Base-by-base conservation (phyloP, 164 flowering plant species). In the Euptelea pleiosperma region DNA sequence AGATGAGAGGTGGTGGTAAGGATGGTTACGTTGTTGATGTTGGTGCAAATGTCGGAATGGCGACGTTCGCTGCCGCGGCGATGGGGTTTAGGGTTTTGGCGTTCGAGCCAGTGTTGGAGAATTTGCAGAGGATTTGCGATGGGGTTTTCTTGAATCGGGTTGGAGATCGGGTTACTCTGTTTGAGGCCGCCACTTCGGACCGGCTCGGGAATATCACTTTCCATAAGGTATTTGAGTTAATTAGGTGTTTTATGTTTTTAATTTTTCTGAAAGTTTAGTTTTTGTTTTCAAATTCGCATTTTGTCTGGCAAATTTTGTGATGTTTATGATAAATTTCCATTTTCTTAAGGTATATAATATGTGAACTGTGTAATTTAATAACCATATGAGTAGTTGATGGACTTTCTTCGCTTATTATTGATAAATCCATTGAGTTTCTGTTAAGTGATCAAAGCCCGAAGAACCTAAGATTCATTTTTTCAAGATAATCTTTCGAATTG, bases 41-140 rank as follows among this genome's bases (percentile, higher is more conserved):
- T 1, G 99, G 97, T 2, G 97, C 93, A 2, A 91, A 94, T 81
- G 97, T 94, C 24, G 99, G 99, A 0, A 91, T 91, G 96, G 97
- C 97, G 22, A 78, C 75, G 11, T 94, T 94, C 54, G 96, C 99
- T 14, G 99, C 99, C 0, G 85, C 97, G 2, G 97, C 75, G 1
- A 90, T 94, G 97, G 97, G 97, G 55, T 88, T 94, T 45, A 70
- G 71, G 55, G 99, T 94, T 42, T 58, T 88, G 56, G 86, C 95
- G 0, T 91, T 94, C 55, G 99, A 94, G 72, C 99, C 99, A 4
- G 99, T 94, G 44, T 71, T 85, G 28, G 99, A 94, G 86, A 94
- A 94, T 62, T 67, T 94, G 82, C 97, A 90, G 85, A 82, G 91
- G 81, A 78, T 94, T 51, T 94, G 99, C 65, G 97, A 94, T 55